Base-by-base conservation (phyloP, 2,329 filamentous ascomycete species). In the Apiospora arundinis region DNA sequence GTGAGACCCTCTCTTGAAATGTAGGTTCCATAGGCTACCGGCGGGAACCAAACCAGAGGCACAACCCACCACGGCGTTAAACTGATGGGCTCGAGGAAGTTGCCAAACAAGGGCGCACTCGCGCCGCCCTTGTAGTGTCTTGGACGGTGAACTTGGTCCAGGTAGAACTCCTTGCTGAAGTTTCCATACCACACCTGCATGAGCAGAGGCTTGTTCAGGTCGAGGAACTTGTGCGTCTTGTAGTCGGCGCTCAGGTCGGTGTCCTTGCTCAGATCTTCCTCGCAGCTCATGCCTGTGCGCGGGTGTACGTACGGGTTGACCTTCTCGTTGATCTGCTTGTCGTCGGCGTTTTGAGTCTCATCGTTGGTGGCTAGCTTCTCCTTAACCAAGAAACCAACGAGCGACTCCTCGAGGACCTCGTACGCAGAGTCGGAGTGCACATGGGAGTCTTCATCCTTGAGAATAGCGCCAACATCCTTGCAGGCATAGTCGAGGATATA, bases 81-180 rank as follows among this genome's bases (percentile, higher is more conserved):
- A 81, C 92, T 95, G 72, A 99, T 85, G n/a, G 96, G 96, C 84
- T 99, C 96, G n/a, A 99, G 86, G 81, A 99, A 97, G 84, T 99
- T 98, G 72, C 96, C 96, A 82, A 99, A 99, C 32, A 99, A 84
- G 25, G 96, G 96, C 48, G 96, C 96, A 8, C 95, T 98, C 73
- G 91, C 91, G 72, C 96, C 96, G 75, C 95, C 95, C 80, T 92
- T 97, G 87, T 98, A 99, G 82, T 99, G 95, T 72, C 96, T 91
- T 23, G 96, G 96, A 63, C 96, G 92, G 81, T 99, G 96, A 69
- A 99, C 93, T 82, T 99, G 96, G 76, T 98, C 92, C 32, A 99
- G 88, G 80, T 99, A 99, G 80, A 99, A 99, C n/a, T 94, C 90
- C 82, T 98, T 99, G 81, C 85, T 90, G 84, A 98, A 99, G 42